These are phyloP conservation scores for Ruellia speciosa DNA, from an alignment of 305 asterid species.

Conservation along the genomic window DNA sequence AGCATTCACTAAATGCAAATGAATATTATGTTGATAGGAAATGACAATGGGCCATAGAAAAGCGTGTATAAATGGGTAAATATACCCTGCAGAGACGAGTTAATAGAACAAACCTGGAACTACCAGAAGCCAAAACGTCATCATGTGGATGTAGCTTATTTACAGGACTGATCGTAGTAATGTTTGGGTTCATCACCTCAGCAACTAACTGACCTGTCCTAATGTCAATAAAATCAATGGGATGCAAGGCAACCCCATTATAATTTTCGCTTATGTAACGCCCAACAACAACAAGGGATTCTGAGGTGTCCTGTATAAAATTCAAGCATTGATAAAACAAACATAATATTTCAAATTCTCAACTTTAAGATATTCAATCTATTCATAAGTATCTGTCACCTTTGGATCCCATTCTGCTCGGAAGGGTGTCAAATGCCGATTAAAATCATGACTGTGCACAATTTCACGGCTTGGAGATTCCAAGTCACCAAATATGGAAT, in stretches of 20 bases:
- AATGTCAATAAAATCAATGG: conserved; percentile 78
- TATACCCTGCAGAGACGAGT: not conserved
- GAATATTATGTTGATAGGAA: not conserved
- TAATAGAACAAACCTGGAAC: conserved; percentile 63
- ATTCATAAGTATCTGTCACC: conserved; percentile 33
- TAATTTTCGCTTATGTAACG: conserved; percentile 94
- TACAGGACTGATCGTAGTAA: conserved; percentile 84
- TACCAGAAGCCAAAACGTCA: conserved; percentile 91
- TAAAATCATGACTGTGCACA: conserved; percentile 94
- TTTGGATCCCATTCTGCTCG: conserved; percentile 98
- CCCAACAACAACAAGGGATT: conserved; percentile 81
- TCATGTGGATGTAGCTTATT: conserved; percentile 90
- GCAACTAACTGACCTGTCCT: conserved; percentile 89
- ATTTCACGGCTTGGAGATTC: conserved; percentile 90
- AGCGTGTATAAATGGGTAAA: not conserved
- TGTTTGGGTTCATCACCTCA: conserved; percentile 85
- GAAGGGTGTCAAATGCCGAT: conserved; percentile 87
- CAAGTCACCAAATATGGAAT: conserved; percentile 64
- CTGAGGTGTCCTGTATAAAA: conserved; percentile 66
- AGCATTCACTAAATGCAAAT: too few species aligned
- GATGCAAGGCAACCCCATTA: conserved; percentile 86
- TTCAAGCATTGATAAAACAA: not conserved
- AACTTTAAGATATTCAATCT: conserved; percentile 11
- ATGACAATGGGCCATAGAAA: not conserved
- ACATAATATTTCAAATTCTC: not conserved